Evolutionary conservation across 2,329 filamentous ascomycete species (phyloP), one percentile per base, ranked within the genome.

Genomic region (Arthrobotrys pseudoclavata): DNA sequence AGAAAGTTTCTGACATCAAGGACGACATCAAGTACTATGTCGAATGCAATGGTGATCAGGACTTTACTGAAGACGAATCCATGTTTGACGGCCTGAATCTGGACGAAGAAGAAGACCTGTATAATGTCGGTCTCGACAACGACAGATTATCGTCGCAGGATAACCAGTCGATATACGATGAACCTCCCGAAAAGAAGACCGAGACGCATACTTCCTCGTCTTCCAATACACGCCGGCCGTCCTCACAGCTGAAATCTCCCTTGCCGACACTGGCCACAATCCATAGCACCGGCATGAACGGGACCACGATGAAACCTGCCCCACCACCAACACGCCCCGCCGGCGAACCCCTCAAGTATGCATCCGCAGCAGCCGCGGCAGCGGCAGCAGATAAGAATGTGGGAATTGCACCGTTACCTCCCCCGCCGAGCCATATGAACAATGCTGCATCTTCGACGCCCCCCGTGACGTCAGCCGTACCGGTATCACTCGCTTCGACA

Each of bases 1-100:
- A 94, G 4, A 91, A 96, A 83, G 94, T 99, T 80, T 91, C 89
- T 79, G 92, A 96, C 1, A 86, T 98, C 67, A 93, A 97, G 83
- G 95, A 98, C 81, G 91, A 90, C 83, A 98, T 99, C 84, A 91
- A 91, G 81, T 97, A 97, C 85, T 99, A 98, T 83, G 94, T 98
- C 60, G 90, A 94, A 68, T 94, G 96, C 83, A 94, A 94, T 80
- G 90, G 91, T 85, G 93, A 92, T 80, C 88, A 92, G 53, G 95
- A 98, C 83, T 98, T 93, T 84, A 91, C 93, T 84, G 94, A 97
- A 82, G 94, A 98, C 83, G 96, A 99, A 82, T 91, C 89, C 79
- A 91, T 99, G 84, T 99, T 98, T 85, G 94, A 99, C 83, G 95
- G 97, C 69, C 88, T 98, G 70, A 92, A 94, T 82, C 89, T 99